These are phyloP conservation scores for Cynara cardunculus DNA, from an alignment of 129 eudicot genomes.

Conservation along the genomic window DNA sequence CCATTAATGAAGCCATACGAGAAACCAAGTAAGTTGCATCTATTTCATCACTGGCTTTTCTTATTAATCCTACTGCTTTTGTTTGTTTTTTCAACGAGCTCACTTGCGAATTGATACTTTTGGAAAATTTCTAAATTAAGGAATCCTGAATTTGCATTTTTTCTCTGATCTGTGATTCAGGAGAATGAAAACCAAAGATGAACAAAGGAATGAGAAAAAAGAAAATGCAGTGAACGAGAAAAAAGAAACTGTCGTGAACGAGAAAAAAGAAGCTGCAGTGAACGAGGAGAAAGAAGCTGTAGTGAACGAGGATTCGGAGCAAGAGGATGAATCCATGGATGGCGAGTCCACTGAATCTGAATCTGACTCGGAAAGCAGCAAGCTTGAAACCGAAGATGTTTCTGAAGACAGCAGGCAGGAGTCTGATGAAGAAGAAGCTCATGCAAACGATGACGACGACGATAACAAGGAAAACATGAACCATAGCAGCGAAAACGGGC, in stretches of 20 bases:
- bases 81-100: background rate
- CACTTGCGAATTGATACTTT: background rate
- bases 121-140: background rate
- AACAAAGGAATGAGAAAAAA: conserved; percentile 28
- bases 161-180: conserved; percentile 24
- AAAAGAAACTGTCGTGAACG: background rate
- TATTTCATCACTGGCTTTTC: background rate
- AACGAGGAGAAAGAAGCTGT: background rate
- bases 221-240: background rate
- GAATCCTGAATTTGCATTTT: conserved; percentile 9
- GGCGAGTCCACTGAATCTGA: conserved; percentile 36
- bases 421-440: conserved; percentile 18
- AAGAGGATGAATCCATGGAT: conserved; percentile 22
- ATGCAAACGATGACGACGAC: conserved; percentile 25
- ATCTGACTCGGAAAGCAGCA: conserved; percentile 24
- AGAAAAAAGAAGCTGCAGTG: background rate
- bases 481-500: conserved; percentile 14
- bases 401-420: conserved; percentile 25
- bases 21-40: conserved; percentile 45
- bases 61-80: background rate
- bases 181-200: conserved; percentile 48
- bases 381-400: conserved; percentile 15
- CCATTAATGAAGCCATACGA: conserved; percentile 61
- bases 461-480: conserved; percentile 15
- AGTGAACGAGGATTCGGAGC: conserved; percentile 11